phyloP scores from a whole-genome alignment of 257 asterid genomes.

The Striga asiatica region DNA sequence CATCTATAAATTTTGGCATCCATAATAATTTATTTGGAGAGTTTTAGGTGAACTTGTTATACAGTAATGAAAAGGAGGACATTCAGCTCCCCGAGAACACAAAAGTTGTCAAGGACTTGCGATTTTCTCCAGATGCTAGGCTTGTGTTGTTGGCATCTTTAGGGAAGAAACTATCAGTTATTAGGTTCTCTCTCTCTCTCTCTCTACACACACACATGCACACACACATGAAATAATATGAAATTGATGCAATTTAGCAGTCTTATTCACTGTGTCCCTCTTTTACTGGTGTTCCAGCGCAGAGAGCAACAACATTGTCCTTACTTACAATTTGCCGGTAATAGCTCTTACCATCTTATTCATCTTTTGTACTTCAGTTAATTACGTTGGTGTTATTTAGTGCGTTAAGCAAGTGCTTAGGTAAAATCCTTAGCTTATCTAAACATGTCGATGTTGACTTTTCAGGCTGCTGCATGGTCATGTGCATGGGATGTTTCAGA shows the following conservation, averaged over 20 bases:
- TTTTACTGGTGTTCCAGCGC: slow-evolving; percentile 39
- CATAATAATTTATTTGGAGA: not conserved
- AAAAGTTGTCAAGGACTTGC: slow-evolving; percentile 69
- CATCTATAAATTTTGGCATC: too few species aligned
- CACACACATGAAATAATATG: not conserved
- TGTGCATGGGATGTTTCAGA: slow-evolving; percentile 76
- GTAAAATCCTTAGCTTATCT: too few species aligned
- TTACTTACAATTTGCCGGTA: slow-evolving; percentile 83
- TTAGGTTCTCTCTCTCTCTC: slow-evolving; percentile 45
- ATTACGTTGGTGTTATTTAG: slow-evolving; percentile 1
- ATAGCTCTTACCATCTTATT: slow-evolving; percentile 14
- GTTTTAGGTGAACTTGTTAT: slow-evolving; percentile 59
- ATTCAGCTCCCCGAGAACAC: slow-evolving; percentile 46
- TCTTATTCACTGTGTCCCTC: slow-evolving; percentile 13
- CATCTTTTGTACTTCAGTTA: not conserved
- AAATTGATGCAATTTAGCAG: slow-evolving; percentile 8
- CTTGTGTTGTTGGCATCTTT: slow-evolving; percentile 76
- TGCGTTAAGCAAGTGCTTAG: not conserved
- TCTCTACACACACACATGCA: not conserved
- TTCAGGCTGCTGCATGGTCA: slow-evolving; percentile 93
- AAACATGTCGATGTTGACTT: slow-evolving; percentile 12
- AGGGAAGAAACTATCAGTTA: slow-evolving; percentile 69
- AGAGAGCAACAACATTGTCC: slow-evolving; percentile 66
- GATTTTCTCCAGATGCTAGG: slow-evolving; percentile 59
- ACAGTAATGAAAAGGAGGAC: slow-evolving; percentile 52